These are phyloP conservation scores for Peniophora sp. DNA, from an alignment of 1,284 basidiomycete species.

Conservation along the genomic window DNA sequence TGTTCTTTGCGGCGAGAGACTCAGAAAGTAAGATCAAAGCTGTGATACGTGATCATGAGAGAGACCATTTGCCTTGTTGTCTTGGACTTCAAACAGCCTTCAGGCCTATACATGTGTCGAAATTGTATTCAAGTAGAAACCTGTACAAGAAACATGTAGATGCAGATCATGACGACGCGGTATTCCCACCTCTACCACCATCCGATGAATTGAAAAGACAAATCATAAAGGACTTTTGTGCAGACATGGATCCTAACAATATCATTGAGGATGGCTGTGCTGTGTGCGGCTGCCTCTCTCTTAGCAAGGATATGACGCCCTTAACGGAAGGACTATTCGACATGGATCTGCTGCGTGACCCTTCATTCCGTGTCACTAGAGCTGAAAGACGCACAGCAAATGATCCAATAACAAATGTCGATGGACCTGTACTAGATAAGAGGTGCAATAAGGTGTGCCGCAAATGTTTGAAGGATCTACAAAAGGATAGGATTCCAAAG, in stretches of 20 bases:
- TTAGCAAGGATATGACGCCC: background rate
- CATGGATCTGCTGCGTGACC: background rate
- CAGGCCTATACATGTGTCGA: too few relatives aligned
- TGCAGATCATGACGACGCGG: background rate
- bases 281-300: conserved; percentile 7
- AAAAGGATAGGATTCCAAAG: conserved; percentile 16
- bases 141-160: too few relatives aligned
- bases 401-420: background rate
- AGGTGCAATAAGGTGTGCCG: conserved; percentile 3
- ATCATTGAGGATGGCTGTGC: conserved; percentile 7
- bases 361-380: background rate
- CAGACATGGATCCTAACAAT: conserved; percentile 1
- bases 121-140: too few relatives aligned
- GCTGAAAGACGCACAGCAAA: background rate
- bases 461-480: conserved; percentile 7
- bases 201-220: background rate
- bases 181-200: background rate
- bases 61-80: too few relatives aligned
- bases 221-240: background rate
- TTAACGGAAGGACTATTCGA: background rate
- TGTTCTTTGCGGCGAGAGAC: too few relatives aligned
- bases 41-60: too few relatives aligned
- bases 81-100: too few relatives aligned
- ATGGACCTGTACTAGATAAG: conserved; percentile 4
- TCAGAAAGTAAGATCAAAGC: too few relatives aligned